Evolutionary conservation across 1,284 basidiomycete genomes (phyloP), one percentile per base, ranked within the genome.

Genomic region (Pseudozyma sp.): DNA sequence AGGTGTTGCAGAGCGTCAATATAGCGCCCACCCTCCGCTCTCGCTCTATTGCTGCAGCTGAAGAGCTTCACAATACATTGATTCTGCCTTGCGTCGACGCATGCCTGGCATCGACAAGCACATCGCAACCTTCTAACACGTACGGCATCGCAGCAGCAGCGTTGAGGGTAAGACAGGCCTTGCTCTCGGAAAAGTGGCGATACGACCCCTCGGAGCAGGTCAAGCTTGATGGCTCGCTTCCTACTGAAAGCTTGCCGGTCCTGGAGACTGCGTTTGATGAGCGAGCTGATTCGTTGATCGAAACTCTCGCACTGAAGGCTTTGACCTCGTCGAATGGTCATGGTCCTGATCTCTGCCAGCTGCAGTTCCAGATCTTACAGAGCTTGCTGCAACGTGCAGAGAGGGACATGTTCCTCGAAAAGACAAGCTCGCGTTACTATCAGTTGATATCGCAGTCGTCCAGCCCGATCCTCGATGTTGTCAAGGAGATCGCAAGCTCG

Each of bases 111-210:
- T 56, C 52, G 1, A 45, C 50, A 31, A 48, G 13, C 8, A 21
- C 34, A 8, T 14, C n/a, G 2, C n/a, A n/a, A 2, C 9, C 55
- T 21, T 18, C 39, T 11, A n/a, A 31, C 8, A 38, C 43, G 18
- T 53, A 36, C 25, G 65, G 61, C 18, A 54, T 74, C 7, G 66
- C 66, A 11, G 60, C 73, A 3, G 73, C 68, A 12, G 73, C 73
- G 9, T 45, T 76, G 51, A 61, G 58, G 11, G 59, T 66, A 5
- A 43, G 73, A 13, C 64, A 67, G 18, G 55, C 73, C 4, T 44
- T 71, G 25, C 50, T 76, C 9, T 56, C 59, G 14, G 68, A 67
- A 34, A 70, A 69, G 34, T 76, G 73, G 73, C 73, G 73, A 6
- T 61, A 68, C 39, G 57, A 76, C 34, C 57, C 68, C 12, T 59